A percentile compares a stretch with the other conserved stretches of the same genome.
Evolutionary conservation across 2,329 filamentous ascomycete genomes (phyloP).

Genomic region (Diaporthe amygdali): DNA sequence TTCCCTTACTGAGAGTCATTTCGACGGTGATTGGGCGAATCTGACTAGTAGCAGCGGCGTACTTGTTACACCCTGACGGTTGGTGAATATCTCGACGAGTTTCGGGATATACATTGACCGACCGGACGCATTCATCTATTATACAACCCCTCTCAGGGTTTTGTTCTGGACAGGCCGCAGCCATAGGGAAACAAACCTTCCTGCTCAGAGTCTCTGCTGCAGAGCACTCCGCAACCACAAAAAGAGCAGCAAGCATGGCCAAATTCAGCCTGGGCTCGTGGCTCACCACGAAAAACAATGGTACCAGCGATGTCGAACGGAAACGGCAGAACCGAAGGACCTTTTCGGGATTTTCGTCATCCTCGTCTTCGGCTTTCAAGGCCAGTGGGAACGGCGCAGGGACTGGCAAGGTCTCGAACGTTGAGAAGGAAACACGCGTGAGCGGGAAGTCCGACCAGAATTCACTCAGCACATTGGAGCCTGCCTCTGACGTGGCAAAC

Average conservation of each 20-base stretch:
- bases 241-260: conserved; percentile 34
- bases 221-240: neutral
- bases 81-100: neutral
- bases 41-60: neutral
- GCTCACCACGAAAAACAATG: conserved; percentile 32
- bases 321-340: conserved; percentile 43
- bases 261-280: conserved; percentile 42
- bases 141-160: neutral
- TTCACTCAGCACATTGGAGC: neutral
- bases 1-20: neutral
- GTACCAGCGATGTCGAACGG: conserved; percentile 30
- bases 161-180: neutral
- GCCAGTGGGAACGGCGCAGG: conserved; percentile 25
- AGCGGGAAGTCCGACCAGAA: neutral
- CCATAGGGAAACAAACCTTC: neutral
- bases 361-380: conserved; percentile 28
- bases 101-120: neutral
- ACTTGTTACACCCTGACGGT: neutral
- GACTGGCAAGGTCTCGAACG: neutral
- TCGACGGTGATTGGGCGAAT: neutral
- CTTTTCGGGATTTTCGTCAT: conserved; percentile 35
- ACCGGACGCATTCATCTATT: neutral
- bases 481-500: neutral
- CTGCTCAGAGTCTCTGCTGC: neutral
- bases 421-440: neutral